Evolutionary conservation across 345 rosid genomes (phyloP).

Genomic region (Erysimum cheiranthoides): DNA sequence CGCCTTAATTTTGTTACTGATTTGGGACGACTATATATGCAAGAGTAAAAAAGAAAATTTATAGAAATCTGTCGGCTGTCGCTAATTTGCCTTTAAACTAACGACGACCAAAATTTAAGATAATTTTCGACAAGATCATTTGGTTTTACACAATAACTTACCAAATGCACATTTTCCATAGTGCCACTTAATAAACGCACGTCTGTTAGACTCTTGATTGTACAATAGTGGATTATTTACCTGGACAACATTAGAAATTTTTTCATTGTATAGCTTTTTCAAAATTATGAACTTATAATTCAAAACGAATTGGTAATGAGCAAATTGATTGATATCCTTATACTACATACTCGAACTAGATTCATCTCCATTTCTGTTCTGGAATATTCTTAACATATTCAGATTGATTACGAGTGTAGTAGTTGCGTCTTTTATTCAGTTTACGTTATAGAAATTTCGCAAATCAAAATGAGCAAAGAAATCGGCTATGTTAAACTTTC

Average conservation of each 20-base stretch:
- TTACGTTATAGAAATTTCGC: not conserved
- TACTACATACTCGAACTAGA: not conserved
- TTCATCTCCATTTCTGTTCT: not conserved
- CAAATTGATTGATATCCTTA: not conserved
- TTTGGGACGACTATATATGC: not conserved
- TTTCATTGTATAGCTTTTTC: not conserved
- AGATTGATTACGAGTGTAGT: not conserved
- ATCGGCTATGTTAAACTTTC: not conserved
- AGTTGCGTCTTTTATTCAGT: conserved; percentile 23
- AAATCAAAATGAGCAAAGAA: conserved; percentile 21
- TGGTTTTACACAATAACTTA: not conserved
- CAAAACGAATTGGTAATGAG: not conserved
- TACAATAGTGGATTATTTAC: not conserved
- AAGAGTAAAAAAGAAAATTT: not conserved
- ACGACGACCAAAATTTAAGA: not conserved
- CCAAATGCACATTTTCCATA: not conserved
- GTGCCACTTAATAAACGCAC: conserved; percentile 2
- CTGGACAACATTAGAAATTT: not conserved
- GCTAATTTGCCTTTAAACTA: not conserved
- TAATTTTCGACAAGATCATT: not conserved
- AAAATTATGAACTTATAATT: not conserved
- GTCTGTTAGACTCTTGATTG: not conserved
- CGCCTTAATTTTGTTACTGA: not conserved
- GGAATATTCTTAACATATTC: not conserved
- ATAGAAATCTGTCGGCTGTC: not conserved